phyloP scores from a whole-genome alignment of 140 eudicot genomes.

The Stevia rebaudiana region DNA sequence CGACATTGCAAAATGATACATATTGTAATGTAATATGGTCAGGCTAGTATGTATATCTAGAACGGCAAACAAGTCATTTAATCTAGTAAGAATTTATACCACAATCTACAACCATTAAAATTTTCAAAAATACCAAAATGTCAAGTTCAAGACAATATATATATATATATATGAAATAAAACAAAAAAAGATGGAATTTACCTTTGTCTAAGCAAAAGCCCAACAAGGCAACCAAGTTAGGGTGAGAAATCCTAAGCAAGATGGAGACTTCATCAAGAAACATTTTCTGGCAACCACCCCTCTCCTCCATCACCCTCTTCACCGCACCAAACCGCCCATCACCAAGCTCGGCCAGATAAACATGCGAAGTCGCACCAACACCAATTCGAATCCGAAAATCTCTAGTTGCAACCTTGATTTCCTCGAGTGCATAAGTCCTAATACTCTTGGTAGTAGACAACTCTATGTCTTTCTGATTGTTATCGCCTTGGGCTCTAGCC shows the following conservation, averaged over 20 bases:
- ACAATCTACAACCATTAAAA: too few relatives aligned
- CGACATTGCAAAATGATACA: too few relatives aligned
- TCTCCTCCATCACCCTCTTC: constrained; percentile 67
- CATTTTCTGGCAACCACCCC: constrained; percentile 72
- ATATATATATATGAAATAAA: too few relatives aligned
- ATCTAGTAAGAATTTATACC: too few relatives aligned
- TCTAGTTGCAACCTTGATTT: constrained; percentile 54
- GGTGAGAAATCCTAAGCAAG: constrained; percentile 80
- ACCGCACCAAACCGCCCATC: constrained; percentile 73
- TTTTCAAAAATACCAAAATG: too few relatives aligned
- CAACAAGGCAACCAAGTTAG: constrained; percentile 68
- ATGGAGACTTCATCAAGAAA: constrained; percentile 80
- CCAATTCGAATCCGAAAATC: constrained; percentile 63
- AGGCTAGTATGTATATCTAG: too few relatives aligned
- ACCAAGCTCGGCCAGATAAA: constrained; percentile 69
- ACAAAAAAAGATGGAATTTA: constrained; percentile 13
- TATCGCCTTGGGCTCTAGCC: constrained; percentile 20
- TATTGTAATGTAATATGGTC: too few relatives aligned
- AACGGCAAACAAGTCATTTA: too few relatives aligned
- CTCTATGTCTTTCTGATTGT: too few relatives aligned
- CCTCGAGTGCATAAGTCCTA: constrained; percentile 68
- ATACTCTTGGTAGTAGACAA: constrained; percentile 29
- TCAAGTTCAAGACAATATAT: too few relatives aligned
- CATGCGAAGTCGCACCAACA: constrained; percentile 69
- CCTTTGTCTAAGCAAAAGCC: constrained; percentile 86